Percentiles rank a stretch among this genome's conserved stretches.
Conservation (phyloP, 1,284 basidiomycete species). For the Ceratorhiza oryzae-sativae region DNA sequence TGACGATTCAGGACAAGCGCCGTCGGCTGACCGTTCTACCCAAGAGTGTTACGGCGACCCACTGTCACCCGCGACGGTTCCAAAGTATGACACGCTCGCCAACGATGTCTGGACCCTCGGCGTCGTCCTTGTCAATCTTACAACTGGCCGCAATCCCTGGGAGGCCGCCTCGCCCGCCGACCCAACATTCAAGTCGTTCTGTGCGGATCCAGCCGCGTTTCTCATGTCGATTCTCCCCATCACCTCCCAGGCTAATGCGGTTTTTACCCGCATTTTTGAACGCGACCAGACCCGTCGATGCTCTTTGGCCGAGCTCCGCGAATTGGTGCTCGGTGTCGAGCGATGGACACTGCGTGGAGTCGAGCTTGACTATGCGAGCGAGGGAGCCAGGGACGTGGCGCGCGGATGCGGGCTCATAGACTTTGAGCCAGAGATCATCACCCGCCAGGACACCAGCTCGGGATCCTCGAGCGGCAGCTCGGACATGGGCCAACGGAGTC, state of each 20-base stretch:
- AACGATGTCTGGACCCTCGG: slow-evolving; percentile 95
- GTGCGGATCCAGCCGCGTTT: slow-evolving; percentile 35
- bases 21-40: neutral
- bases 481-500: slow-evolving; percentile 26
- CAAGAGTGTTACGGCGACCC: slow-evolving; percentile 18
- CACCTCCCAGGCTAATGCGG: slow-evolving; percentile 37
- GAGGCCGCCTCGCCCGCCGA: slow-evolving; percentile 74
- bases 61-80: slow-evolving; percentile 48
- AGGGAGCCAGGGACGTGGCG: slow-evolving; percentile 36
- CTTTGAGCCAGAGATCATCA: slow-evolving; percentile 2
- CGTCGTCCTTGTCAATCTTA: slow-evolving; percentile 92
- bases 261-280: slow-evolving; percentile 39
- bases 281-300: slow-evolving; percentile 63
- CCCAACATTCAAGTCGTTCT: slow-evolving; percentile 54
- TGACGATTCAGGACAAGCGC: neutral
- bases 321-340: slow-evolving; percentile 63
- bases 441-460: neutral
- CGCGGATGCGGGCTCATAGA: slow-evolving; percentile 24
- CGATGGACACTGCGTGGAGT: slow-evolving; percentile 71
- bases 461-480: slow-evolving; percentile 17
- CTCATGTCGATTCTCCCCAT: slow-evolving; percentile 40
- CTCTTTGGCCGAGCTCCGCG: slow-evolving; percentile 67
- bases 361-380: slow-evolving; percentile 56
- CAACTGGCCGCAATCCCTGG: slow-evolving; percentile 92
- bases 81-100: slow-evolving; percentile 69